phyloP scores from a whole-genome alignment of 306 rosid genomes.

The Cucumis sativus region Cucumber_9930_V3 NC_026657.2:19508001-19508500 shows the following conservation, averaged over 20 bases:
- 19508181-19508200: conserved; percentile 24
- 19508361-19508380: conserved; percentile 1
- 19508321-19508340: not conserved
- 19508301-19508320: not conserved
- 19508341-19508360: not conserved
- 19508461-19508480: not conserved
- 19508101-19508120: conserved; percentile 12
- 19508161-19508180: conserved; percentile 22
- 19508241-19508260: not conserved
- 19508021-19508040: conserved; percentile 29
- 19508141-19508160: not conserved
- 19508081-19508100: conserved; percentile 22
- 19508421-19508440: not conserved
- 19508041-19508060: conserved; percentile 23
- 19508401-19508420: not conserved
- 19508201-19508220: conserved; percentile 23
- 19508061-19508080: conserved; percentile 28
- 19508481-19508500: not conserved
- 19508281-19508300: not conserved
- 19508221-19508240: conserved; percentile 30
- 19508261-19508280: not conserved
- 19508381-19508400: not conserved
- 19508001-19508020: conserved; percentile 22
- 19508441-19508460: not conserved
- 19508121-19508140: not conserved